Percentiles rank a stretch among this genome's conserved stretches.
These are phyloP conservation scores for Silene vulgaris DNA, from an alignment of 179 eudicot species.

Conservation along the genomic window DNA sequence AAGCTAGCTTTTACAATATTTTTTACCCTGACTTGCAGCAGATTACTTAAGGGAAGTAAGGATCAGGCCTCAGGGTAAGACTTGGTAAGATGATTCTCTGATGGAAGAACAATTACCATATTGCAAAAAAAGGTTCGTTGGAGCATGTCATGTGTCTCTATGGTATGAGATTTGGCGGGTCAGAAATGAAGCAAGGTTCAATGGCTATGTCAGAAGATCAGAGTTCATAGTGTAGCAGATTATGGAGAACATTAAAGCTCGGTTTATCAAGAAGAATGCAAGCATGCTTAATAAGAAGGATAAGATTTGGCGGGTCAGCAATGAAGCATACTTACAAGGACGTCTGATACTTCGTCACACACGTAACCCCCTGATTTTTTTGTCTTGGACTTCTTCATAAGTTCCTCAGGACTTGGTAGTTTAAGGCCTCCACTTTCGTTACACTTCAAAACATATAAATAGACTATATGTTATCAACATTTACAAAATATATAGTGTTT, in stretches of 20 bases:
- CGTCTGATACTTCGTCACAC: too few species aligned
- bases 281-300: neutral
- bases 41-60: too few species aligned
- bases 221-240: neutral
- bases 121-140: neutral
- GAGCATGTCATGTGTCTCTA: constrained; percentile 1
- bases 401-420: too few species aligned
- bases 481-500: too few species aligned
- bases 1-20: too few species aligned
- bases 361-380: too few species aligned
- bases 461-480: too few species aligned
- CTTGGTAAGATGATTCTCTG: neutral
- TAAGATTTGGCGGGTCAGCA: neutral
- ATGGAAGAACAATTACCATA: neutral
- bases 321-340: too few species aligned
- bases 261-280: neutral
- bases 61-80: neutral
- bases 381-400: too few species aligned
- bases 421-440: too few species aligned
- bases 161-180: neutral
- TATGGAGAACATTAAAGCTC: neutral
- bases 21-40: too few species aligned
- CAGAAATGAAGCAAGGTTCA: neutral
- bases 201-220: neutral
- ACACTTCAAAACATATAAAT: too few species aligned